Evolutionary conservation across 352 stramenopile species (phyloP).

Genomic region (Globisporangium recalcitrans): DNA sequence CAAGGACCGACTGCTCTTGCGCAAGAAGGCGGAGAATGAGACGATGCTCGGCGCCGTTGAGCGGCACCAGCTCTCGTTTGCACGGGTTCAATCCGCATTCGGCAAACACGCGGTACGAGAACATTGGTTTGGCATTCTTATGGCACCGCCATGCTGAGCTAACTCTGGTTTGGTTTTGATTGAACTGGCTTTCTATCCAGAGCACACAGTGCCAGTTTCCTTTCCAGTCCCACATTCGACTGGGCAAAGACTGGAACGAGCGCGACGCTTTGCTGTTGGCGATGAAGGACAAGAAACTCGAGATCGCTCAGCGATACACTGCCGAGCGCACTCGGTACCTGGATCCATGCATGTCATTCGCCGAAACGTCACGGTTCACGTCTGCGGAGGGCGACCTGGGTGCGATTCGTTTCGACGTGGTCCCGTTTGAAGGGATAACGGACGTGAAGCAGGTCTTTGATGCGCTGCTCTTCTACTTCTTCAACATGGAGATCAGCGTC

Average conservation of each 20-base stretch:
- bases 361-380: neutral
- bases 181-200: neutral
- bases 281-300: constrained; percentile 30
- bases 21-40: neutral
- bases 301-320: constrained; percentile 27
- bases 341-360: constrained; percentile 22
- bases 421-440: neutral
- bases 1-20: neutral
- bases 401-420: neutral
- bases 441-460: constrained; percentile 3
- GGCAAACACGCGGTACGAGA: neutral
- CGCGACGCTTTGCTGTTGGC: constrained; percentile 25
- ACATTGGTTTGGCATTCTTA: too few relatives aligned
- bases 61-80: neutral
- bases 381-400: neutral
- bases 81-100: neutral
- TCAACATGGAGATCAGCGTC: constrained; percentile 12
- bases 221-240: constrained; percentile 17
- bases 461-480: constrained; percentile 3
- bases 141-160: too few relatives aligned
- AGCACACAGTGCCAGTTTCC: neutral
- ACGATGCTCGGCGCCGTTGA: neutral
- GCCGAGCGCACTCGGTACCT: constrained; percentile 33
- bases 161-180: too few relatives aligned
- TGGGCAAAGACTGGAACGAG: constrained; percentile 18